phyloP scores from a whole-genome alignment of 2,329 filamentous ascomycete species.

The Colletotrichum sp. region DNA sequence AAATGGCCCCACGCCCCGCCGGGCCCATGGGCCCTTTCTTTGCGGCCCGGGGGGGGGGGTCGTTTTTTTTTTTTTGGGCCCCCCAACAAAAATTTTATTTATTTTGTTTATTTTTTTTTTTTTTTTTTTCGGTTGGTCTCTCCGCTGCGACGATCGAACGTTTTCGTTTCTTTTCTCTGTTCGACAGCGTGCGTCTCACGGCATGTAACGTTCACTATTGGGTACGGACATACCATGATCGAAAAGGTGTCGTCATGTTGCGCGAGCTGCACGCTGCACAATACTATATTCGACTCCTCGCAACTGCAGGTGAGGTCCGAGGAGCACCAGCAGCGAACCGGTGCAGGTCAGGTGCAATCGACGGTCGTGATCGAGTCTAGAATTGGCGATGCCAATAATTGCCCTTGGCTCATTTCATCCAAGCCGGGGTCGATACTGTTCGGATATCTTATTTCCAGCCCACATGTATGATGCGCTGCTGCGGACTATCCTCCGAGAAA shows the following conservation, averaged over 20 bases:
- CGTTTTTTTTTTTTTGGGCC: too few relatives aligned
- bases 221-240: background rate
- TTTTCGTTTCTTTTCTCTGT: background rate
- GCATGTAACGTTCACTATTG: background rate
- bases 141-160: background rate
- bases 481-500: slow-evolving; percentile 2
- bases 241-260: background rate
- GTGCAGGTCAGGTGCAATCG: background rate
- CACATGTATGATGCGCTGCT: background rate
- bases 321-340: background rate
- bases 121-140: background rate
- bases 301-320: background rate
- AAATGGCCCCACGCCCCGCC: too few relatives aligned
- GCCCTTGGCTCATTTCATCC: background rate
- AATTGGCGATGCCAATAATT: background rate
- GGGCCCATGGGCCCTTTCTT: too few relatives aligned
- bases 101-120: too few relatives aligned
- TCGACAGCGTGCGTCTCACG: background rate
- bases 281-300: background rate
- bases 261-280: background rate
- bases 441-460: slow-evolving; percentile 8
- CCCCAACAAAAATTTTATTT: too few relatives aligned
- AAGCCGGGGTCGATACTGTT: slow-evolving; percentile 5
- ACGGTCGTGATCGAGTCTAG: background rate
- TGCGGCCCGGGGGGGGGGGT: too few relatives aligned